Evolutionary conservation across 352 stramenopile genomes (phyloP), one percentile per base, ranked within the genome.

Genomic region (Phytophthora niederhauseri): DNA sequence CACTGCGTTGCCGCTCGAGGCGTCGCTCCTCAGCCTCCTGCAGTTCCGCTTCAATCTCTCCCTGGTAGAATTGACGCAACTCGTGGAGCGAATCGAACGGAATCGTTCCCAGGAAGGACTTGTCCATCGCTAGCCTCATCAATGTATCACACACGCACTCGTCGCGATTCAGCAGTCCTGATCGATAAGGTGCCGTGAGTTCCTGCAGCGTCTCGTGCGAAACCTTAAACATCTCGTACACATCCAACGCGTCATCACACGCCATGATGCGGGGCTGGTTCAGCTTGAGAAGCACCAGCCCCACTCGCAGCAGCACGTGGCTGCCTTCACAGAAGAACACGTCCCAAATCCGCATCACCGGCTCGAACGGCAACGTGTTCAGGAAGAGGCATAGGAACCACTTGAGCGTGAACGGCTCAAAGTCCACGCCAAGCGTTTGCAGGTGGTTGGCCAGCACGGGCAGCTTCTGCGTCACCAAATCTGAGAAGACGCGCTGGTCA

Each of bases 301-400:
- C 90, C 28, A 97, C 76, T 30, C 93, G 87, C 31, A 97, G 77
- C 43, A 98, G 76, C 19, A 97, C 89, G 50, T 97, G 94, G 58
- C 80, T 92, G 17, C 92, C 90, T 71, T 98, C 90, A 55, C 90
- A 94, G 41, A 98, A 97, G 53, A 97, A 95, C 26, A 94, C 69
- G 57, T 97, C 92, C 92, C 92, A 98, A 53, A 98, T 85, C 7
- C 92, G 83, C 73, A 97, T 77, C n/a, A 92, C 90, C 0, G 86
- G 87, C 49, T 97, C 90, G 38, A 98, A 89, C 15, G 89, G 89
- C 17, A 98, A 70, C 24, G 91, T 96, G 67, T 98, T 97, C n/a
- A 98, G 73, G 74, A 97, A 98, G 3, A 97, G 66, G 71, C 93
- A 98, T 0, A 98, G 67, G 48, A 98, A 98, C 93, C 92, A 98